Percentiles rank a stretch among this genome's conserved stretches.
Conservation (phyloP, 805 yeast genomes). For the Millerozyma acaciae region DNA sequence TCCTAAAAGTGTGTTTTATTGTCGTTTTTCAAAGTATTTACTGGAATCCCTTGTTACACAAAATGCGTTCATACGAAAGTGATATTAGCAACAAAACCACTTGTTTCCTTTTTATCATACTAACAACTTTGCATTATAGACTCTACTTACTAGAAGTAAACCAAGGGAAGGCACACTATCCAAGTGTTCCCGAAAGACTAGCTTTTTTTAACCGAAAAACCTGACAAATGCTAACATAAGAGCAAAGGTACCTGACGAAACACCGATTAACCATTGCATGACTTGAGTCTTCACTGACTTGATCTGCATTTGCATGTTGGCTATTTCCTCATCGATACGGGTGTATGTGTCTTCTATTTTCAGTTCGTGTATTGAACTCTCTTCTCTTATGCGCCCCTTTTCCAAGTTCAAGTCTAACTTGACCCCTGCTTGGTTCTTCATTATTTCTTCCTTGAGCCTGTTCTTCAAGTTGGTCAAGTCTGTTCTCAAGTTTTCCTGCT, state of each 20-base stretch:
- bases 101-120: too few relatives aligned
- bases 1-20: too few relatives aligned
- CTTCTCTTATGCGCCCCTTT: slow-evolving; percentile 94
- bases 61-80: too few relatives aligned
- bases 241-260: slow-evolving; percentile 97
- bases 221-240: slow-evolving; percentile 88
- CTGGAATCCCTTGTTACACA: slow-evolving; percentile 2
- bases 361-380: slow-evolving; percentile 85
- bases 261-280: slow-evolving; percentile 98
- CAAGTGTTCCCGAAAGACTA: too few relatives aligned
- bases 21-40: background rate
- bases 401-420: slow-evolving; percentile 87
- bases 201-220: slow-evolving; percentile 61
- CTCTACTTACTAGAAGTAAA: too few relatives aligned
- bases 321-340: slow-evolving; percentile 90
- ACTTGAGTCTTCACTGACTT: slow-evolving; percentile 95
- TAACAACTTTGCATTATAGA: too few relatives aligned
- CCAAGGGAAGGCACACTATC: too few relatives aligned
- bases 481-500: slow-evolving; percentile 77
- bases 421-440: slow-evolving; percentile 85
- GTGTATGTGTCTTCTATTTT: slow-evolving; percentile 94
- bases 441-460: slow-evolving; percentile 83
- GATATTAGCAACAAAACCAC: too few relatives aligned
- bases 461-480: slow-evolving; percentile 86
- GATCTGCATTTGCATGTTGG: slow-evolving; percentile 92